Evolutionary conservation across 352 stramenopile genomes (phyloP), one percentile per base, ranked within the genome.

Genomic region (Plasmopara halstedii): DNA sequence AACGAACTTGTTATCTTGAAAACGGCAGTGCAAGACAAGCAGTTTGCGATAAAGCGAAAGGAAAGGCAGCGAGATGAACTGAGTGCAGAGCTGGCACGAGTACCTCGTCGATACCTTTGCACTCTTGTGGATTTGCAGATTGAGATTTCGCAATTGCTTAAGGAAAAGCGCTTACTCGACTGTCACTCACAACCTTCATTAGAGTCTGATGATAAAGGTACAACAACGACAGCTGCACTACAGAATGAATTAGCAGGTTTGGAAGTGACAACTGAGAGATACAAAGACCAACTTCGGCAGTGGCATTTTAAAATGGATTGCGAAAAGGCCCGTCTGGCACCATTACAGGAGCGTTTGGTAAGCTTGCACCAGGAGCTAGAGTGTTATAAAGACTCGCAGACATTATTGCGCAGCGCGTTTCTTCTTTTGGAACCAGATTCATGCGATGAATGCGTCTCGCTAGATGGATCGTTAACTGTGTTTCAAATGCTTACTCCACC

Each of bases 61-160:
- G 40, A 70, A 23, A 53, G 62, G 19, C 50, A 61, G 13, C 44
- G 58, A 40, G 58, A 81, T 9, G 46, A 79, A 22, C 56, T 82
- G 10, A 38, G 46, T 19, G 44, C 47, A 2, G 59, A 52, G 14
- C 31, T 85, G 13, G 44, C 44, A 1, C 59, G 60, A 0, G 55
- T 83, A 1, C 70, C 72, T 19, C 46, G 54, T 8, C 62, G 70
- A 37, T 65, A 87, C 13, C 44, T 82, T 29, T 64, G 55, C 26
- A 67, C 72, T 10, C 54, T 83, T 8, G 58, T 74, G 4, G 70
- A 84, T 2, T 21, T 83, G 1, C 70, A 85, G 20, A 47, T 82
- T 3, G 67, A 80, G 33, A 73, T 87, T 23, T 63, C 62, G 0
- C 50, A 66, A 6, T 43, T 82, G 2, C 33, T 82, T 2, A 53